Base-by-base conservation (phyloP, 306 rosid species). In the Gastrolobium bilobum region DNA sequence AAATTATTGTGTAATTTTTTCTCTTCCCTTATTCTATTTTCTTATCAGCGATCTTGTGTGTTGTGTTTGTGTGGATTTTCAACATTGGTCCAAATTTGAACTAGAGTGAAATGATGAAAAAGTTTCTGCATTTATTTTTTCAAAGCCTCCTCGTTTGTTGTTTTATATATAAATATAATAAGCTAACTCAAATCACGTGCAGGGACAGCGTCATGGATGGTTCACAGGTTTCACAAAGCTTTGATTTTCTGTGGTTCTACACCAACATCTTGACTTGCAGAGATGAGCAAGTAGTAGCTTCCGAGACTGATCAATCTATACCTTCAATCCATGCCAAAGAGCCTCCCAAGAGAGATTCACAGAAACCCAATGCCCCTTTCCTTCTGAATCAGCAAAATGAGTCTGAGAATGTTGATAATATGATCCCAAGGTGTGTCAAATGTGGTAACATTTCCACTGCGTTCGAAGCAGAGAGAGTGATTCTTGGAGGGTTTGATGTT, bases 171-270 rank as follows among this genome's bases (percentile, higher is more conserved):
- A 20, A 20, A 20, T 20, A 20, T 20, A 20, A 20, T 20, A 20
- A 20, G 26, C 26, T 20, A 20, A 20, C 26, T 20, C 26, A 20
- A 20, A 20, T 20, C 26, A 20, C 26, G 26, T 20, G 26, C 26
- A 20, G 26, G 26, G 26, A 20, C 26, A 20, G 26, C 26, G 26
- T 75, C 76, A 90, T 88, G 88, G 89, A 81, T 33, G 61, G 14
- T 65, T 84, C 85, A 52, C 78, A 63, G 83, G 88, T 87, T 42
- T 1, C 61, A 38, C 84, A 88, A 53, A 68, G 67, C 77, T 64
- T 90, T 0, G 92, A 90, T 76, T 85, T 86, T 81, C 83, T 90
- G 38, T 93, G 94, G 96, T 90, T 90, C 89, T 90, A 65, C 84
- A 65, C 85, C 70, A 86, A 81, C 66, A 72, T 90, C 58, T 58